These are phyloP conservation scores for Pythium myriotylum DNA, from an alignment of 352 stramenopile genomes.

Conservation along the genomic window DNA sequence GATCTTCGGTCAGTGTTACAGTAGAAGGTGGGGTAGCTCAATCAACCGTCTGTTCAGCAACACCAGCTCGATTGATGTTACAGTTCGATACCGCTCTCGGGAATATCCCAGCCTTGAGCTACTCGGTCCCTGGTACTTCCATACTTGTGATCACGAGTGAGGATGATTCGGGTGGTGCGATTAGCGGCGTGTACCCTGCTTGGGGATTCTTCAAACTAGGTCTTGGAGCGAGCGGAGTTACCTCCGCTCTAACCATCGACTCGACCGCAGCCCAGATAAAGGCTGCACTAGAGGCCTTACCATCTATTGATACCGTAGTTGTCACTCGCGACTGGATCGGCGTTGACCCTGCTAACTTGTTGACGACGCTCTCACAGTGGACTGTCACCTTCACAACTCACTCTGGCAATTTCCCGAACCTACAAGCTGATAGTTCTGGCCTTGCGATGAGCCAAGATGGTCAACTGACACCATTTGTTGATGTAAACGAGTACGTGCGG, in stretches of 20 bases:
- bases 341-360: slow-evolving; percentile 37
- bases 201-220: slow-evolving; percentile 86
- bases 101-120: slow-evolving; percentile 57
- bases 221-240: slow-evolving; percentile 48
- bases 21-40: slow-evolving; percentile 37
- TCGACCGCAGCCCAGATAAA: slow-evolving; percentile 52
- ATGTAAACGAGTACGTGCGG: slow-evolving; percentile 48
- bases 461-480: slow-evolving; percentile 56
- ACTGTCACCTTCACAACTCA: slow-evolving; percentile 66
- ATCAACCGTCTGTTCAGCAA: slow-evolving; percentile 50
- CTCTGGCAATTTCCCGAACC: slow-evolving; percentile 47
- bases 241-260: slow-evolving; percentile 65
- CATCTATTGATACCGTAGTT: slow-evolving; percentile 74
- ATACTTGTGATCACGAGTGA: slow-evolving; percentile 45
- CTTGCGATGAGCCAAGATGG: slow-evolving; percentile 48
- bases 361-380: slow-evolving; percentile 67
- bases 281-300: slow-evolving; percentile 75
- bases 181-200: slow-evolving; percentile 82
- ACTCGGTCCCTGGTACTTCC: slow-evolving; percentile 31
- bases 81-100: slow-evolving; percentile 67
- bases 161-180: slow-evolving; percentile 48
- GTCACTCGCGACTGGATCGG: slow-evolving; percentile 80
- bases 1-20: slow-evolving; percentile 42
- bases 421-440: slow-evolving; percentile 45
- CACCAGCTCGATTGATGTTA: slow-evolving; percentile 68